phyloP scores from a whole-genome alignment of 192 early-diverging fungal species.

The Spinellus fusiger region DNA sequence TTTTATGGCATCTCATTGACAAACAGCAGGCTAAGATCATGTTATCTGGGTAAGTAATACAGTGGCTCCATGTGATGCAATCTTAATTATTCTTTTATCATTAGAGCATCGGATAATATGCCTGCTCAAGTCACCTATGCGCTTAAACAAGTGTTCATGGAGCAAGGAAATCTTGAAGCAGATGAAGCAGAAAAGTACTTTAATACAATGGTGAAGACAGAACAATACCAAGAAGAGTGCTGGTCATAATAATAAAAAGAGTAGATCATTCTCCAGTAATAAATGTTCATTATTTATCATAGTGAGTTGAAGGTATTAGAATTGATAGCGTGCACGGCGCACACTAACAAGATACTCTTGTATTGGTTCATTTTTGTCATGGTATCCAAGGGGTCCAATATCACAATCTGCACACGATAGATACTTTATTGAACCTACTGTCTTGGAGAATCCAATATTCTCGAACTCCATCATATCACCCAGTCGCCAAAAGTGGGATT shows the following conservation, averaged over 20 bases:
- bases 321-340: conserved; percentile 52
- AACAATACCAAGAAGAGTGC: conserved; percentile 82
- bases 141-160: conserved; percentile 47
- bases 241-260: conserved; percentile 56
- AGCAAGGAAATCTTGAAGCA: conserved; percentile 42
- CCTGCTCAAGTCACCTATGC: conserved; percentile 65
- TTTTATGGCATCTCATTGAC: conserved; percentile 63
- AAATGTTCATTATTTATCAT: background rate
- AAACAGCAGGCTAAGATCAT: conserved; percentile 53
- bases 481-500: conserved; percentile 50
- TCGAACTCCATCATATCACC: conserved; percentile 70
- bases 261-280: background rate
- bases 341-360: conserved; percentile 58
- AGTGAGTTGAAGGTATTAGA: conserved; percentile 1
- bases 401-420: conserved; percentile 76
- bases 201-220: conserved; percentile 52
- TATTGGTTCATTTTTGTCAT: conserved; percentile 41
- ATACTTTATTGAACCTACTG: conserved; percentile 48
- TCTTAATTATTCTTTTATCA: background rate
- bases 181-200: conserved; percentile 58
- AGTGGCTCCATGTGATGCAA: background rate
- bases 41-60: conserved; percentile 58
- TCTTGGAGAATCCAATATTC: conserved; percentile 68
- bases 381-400: conserved; percentile 64
- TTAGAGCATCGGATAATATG: conserved; percentile 68